Base-by-base conservation (phyloP, 164 flowering plant genomes). In the Umbellularia californica region DNA sequence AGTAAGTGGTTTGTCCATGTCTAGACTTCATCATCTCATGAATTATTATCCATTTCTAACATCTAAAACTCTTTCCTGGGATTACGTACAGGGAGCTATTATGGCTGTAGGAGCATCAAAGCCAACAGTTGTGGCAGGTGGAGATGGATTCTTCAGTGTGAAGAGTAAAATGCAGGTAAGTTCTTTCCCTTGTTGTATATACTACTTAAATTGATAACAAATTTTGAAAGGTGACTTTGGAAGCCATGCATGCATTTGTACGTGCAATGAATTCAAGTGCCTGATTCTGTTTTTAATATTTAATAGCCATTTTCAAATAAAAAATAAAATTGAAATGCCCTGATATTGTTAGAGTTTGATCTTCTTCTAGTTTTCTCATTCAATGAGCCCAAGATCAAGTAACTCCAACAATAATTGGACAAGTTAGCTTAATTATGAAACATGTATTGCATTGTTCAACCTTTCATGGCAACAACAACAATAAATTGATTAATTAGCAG, bases 61-160 rank as follows among this genome's bases (percentile, higher is more conserved):
- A 14, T 73, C 11, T 13, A 19, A 65, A 15, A 51, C 64, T 58
- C 62, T 67, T 28, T 71, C 50, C 5, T 78, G 33, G 62, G 70
- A 76, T 79, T 35, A 73, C 77, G 30, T 69, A 74, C 77, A 94
- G 97, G 98, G 98, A 12, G 98, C 98, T 72, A 95, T 95, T 65
- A 93, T 95, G 97, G 98, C 97, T 72, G 97, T 95, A 55, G 97
- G 98, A 76, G 98, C 97, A 76, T 93, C 98, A 74, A 95, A 95
- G 83, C 97, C 98, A 70, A 91, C 93, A 60, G 97, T 88, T 72
- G 86, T 89, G 27, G 86, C 97, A 50, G 94, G 83, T 80, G 79
- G 77, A 24, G 94, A 93, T 86, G 97, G 97, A 70, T 95, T 86
- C 85, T 95, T 95, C 84, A 86, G 93, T 71, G 95, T 95, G 66